These are phyloP conservation scores for Colletotrichum siamense DNA, from an alignment of 2,329 filamentous ascomycete species.

Conservation along the genomic window DNA sequence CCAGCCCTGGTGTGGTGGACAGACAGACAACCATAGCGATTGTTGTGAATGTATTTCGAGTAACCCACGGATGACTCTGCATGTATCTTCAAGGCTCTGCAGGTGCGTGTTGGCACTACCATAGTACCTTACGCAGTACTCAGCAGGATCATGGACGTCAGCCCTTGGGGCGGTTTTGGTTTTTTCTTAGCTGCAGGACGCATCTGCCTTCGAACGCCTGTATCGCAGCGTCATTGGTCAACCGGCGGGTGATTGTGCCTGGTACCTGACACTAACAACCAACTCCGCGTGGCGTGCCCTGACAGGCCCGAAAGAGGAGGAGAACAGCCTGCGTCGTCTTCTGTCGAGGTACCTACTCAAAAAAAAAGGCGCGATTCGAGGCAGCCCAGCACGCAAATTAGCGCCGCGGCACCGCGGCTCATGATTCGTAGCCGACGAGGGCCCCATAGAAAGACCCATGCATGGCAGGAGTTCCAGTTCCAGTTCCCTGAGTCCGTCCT, in stretches of 20 bases:
- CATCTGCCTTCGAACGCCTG: background rate
- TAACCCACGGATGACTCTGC: background rate
- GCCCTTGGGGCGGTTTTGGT: constrained; percentile 3
- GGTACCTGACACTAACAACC: constrained; percentile 43
- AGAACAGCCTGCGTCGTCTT: background rate
- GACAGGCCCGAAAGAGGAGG: constrained; percentile 35
- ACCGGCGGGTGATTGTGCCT: constrained; percentile 33
- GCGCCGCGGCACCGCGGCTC: background rate
- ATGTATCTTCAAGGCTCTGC: background rate
- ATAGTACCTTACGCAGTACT: background rate
- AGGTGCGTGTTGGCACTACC: background rate
- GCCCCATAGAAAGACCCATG: background rate
- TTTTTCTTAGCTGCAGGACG: constrained; percentile 8
- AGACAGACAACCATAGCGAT: background rate
- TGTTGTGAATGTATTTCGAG: background rate
- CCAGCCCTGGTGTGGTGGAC: background rate
- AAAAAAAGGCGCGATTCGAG: background rate
- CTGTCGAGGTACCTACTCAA: background rate
- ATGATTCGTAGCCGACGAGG: constrained; percentile 6
- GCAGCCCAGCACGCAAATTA: background rate
- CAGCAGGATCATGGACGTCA: background rate
- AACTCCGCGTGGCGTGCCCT: constrained; percentile 42
- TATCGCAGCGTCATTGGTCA: constrained; percentile 34
- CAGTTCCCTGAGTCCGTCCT: background rate
- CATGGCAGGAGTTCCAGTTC: background rate